These are phyloP conservation scores for Podospora pseudoanserina DNA, from an alignment of 495 filamentous ascomycete species.

Conservation along the genomic window DNA sequence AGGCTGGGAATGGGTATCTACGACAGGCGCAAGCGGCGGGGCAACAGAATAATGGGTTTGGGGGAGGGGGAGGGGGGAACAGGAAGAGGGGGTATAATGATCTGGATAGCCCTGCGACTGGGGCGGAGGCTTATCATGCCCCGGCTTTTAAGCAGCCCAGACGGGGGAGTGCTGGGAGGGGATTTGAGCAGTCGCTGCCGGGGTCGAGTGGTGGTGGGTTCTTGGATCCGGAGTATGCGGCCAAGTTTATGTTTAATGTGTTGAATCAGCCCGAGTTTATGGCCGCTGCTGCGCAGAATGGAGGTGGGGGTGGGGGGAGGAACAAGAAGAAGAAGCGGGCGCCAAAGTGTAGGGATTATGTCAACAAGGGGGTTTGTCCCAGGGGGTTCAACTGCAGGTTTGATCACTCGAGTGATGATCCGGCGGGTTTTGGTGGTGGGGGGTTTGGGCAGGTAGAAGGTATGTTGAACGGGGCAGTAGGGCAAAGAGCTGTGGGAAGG, in stretches of 20 bases:
- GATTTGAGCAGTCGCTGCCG: background rate
- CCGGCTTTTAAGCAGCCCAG: constrained; percentile 71
- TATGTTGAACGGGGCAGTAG: constrained; percentile 30
- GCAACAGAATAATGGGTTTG: constrained; percentile 14
- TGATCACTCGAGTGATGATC: constrained; percentile 60
- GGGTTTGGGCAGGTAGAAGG: constrained; percentile 33
- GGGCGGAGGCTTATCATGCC: constrained; percentile 28
- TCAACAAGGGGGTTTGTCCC: constrained; percentile 81
- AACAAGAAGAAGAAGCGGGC: constrained; percentile 35
- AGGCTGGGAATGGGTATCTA: background rate
- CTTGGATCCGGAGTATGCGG: constrained; percentile 60
- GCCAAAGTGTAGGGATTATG: constrained; percentile 78
- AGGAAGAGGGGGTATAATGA: constrained; percentile 33
- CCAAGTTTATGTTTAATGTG: constrained; percentile 56
- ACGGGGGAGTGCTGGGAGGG: constrained; percentile 43
- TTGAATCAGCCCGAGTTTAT: constrained; percentile 52
- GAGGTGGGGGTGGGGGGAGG: constrained; percentile 18
- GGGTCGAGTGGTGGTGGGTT: constrained; percentile 6
- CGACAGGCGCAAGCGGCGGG: background rate
- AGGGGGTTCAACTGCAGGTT: constrained; percentile 69
- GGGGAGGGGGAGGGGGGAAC: constrained; percentile 20
- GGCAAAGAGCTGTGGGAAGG: constrained; percentile 15
- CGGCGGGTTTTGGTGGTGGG: background rate
- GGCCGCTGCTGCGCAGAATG: constrained; percentile 19
- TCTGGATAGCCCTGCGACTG: constrained; percentile 37